These are phyloP conservation scores for Fomitopsis pinicola DNA, from an alignment of 1,284 basidiomycete species.

Conservation along the genomic window DNA sequence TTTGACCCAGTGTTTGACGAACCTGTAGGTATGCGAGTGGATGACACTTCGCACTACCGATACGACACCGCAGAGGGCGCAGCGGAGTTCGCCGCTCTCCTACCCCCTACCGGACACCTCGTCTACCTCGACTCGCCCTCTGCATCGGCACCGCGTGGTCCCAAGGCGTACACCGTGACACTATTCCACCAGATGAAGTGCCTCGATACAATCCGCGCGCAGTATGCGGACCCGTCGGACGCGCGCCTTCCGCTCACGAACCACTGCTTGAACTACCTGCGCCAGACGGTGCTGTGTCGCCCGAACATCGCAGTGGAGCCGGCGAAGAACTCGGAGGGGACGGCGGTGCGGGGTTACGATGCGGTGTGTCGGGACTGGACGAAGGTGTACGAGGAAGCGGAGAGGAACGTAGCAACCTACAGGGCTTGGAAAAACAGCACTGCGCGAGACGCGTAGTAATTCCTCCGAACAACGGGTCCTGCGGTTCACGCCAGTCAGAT, in stretches of 20 bases:
- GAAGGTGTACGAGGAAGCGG: constrained; percentile 13
- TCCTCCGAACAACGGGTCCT: too few species aligned
- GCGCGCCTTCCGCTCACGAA: constrained; percentile 7
- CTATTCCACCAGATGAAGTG: constrained; percentile 21
- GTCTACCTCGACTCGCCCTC: constrained; percentile 6
- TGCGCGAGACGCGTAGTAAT: background rate
- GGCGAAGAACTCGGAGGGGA: constrained; percentile 8
- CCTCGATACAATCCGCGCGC: constrained; percentile 17
- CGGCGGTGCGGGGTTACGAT: constrained; percentile 6
- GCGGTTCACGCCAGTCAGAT: too few species aligned
- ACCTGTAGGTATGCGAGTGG: background rate
- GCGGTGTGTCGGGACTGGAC: constrained; percentile 12
- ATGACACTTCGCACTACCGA: background rate
- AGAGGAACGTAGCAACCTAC: background rate
- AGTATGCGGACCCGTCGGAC: constrained; percentile 5
- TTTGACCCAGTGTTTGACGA: background rate
- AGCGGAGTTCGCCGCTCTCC: constrained; percentile 11
- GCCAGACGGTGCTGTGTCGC: constrained; percentile 16
- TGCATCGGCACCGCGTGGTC: background rate
- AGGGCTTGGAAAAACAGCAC: background rate
- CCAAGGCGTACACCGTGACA: constrained; percentile 13
- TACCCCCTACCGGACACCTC: constrained; percentile 11
- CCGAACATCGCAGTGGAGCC: constrained; percentile 11
- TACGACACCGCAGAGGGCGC: constrained; percentile 2
- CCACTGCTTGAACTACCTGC: constrained; percentile 21